phyloP scores from a whole-genome alignment of 2,329 filamentous ascomycete species.

The Fusarium fracticaudum region DNA sequence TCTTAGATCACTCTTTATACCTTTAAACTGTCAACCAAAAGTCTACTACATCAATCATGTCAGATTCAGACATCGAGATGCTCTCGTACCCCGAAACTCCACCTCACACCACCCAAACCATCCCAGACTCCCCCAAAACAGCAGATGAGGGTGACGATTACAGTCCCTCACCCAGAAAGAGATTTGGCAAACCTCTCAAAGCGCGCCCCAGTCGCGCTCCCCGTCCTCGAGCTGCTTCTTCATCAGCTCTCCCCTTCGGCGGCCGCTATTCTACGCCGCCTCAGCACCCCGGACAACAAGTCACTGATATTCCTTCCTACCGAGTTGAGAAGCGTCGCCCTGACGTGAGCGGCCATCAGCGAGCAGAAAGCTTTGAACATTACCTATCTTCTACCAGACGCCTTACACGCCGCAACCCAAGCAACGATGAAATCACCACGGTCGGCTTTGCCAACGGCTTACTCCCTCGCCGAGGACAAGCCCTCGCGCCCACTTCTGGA shows the following conservation, averaged over 20 bases:
- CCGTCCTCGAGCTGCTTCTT: neutral
- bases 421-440: neutral
- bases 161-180: rapidly evolving
- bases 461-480: neutral
- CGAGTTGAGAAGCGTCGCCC: neutral
- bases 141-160: rapidly evolving
- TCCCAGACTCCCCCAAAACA: neutral
- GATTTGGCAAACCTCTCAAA: no score
- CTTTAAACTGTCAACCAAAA: rapidly evolving
- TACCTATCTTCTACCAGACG: neutral
- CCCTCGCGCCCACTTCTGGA: neutral
- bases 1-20: rapidly evolving
- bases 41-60: neutral
- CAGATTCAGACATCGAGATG: neutral
- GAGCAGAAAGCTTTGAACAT: neutral
- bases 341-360: rapidly evolving
- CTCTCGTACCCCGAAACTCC: neutral
- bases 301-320: neutral
- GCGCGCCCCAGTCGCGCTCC: rapidly evolving
- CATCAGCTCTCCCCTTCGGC: neutral
- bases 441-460: neutral
- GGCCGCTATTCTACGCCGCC: neutral
- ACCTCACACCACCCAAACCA: neutral
- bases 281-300: neutral
- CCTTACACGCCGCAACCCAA: neutral